These are phyloP conservation scores for Gaeumannomyces sp. DNA, from an alignment of 2,329 filamentous ascomycete genomes.

Conservation along the genomic window DNA sequence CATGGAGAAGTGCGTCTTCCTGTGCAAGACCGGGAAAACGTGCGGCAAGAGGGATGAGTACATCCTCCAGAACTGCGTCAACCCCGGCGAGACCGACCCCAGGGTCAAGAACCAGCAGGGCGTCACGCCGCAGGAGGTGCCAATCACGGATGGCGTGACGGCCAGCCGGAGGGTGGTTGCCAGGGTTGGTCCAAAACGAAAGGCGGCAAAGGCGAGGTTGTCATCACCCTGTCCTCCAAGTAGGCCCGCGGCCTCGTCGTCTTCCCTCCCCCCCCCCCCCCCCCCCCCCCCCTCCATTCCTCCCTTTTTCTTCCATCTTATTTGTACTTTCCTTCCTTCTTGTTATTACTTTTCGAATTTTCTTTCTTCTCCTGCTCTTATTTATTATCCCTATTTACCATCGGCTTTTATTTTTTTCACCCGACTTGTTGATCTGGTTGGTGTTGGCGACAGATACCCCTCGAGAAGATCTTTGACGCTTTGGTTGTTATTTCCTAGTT, in stretches of 20 bases:
- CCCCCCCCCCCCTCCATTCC: not conserved
- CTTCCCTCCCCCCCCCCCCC: no score
- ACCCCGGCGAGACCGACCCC: not conserved
- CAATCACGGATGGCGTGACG: slow-evolving; percentile 15
- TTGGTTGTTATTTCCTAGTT: not conserved
- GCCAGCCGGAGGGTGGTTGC: slow-evolving; percentile 25
- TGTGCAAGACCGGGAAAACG: slow-evolving; percentile 28
- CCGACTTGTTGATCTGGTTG: not conserved
- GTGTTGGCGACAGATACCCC: not conserved
- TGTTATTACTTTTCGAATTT: no score
- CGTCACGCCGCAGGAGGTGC: slow-evolving; percentile 4
- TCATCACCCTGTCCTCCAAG: not conserved
- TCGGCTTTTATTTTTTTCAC: not conserved
- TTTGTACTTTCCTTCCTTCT: not conserved
- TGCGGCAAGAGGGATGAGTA: slow-evolving; percentile 31
- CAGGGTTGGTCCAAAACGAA: slow-evolving; percentile 16
- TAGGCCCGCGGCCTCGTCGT: not conserved
- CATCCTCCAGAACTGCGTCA: slow-evolving; percentile 29
- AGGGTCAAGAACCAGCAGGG: not conserved
- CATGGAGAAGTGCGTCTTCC: slow-evolving; percentile 36
- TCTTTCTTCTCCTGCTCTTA: not conserved
- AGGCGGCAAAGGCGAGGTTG: not conserved
- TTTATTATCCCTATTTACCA: not conserved
- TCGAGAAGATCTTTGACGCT: not conserved
- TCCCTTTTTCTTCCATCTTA: not conserved